A percentile compares a stretch with the other conserved stretches of the same genome.
Conservation (phyloP, 2,329 filamentous ascomycete species). For the Sporothrix brasiliensis region DNA sequence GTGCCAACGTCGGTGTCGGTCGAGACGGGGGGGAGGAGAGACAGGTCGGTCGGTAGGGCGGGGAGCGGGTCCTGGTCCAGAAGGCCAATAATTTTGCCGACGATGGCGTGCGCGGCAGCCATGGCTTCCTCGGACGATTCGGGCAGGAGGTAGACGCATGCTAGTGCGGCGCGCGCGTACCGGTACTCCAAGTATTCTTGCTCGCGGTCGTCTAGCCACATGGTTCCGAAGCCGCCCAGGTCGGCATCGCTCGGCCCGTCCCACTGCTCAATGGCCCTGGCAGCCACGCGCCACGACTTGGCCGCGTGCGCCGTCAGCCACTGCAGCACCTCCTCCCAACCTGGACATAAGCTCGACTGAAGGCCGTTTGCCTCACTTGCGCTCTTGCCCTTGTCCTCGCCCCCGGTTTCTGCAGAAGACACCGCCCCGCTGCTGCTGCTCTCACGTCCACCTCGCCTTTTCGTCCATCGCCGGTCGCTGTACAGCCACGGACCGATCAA, state of each 20-base stretch:
- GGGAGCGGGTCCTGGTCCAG: constrained; percentile 63
- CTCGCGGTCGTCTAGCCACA: constrained; percentile 63
- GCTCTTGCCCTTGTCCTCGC: constrained; percentile 35
- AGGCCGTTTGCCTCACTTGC: constrained; percentile 29
- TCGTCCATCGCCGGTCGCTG: constrained; percentile 62
- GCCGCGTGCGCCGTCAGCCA: constrained; percentile 67
- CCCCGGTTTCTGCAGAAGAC: constrained; percentile 7
- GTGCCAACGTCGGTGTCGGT: constrained; percentile 36
- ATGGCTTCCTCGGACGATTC: constrained; percentile 62
- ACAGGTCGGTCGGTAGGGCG: constrained; percentile 53
- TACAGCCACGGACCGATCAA: constrained; percentile 75
- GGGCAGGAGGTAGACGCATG: constrained; percentile 68
- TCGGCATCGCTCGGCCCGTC: constrained; percentile 72
- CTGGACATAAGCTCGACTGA: constrained; percentile 50
- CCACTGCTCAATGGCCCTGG: constrained; percentile 69
- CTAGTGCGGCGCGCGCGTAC: constrained; percentile 69
- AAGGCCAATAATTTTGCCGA: constrained; percentile 61
- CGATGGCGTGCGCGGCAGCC: constrained; percentile 61
- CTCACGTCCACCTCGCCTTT: constrained; percentile 35
- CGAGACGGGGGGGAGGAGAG: constrained; percentile 49
- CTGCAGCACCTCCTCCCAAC: constrained; percentile 69
- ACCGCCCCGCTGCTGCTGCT: constrained; percentile 34
- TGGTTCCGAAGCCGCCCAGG: constrained; percentile 60
- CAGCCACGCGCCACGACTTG: constrained; percentile 62
- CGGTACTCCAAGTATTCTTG: constrained; percentile 62